Percentiles rank a stretch among this genome's conserved stretches.
phyloP scores from a whole-genome alignment of 2,329 filamentous ascomycete genomes.

The Colletotrichum sp. region DNA sequence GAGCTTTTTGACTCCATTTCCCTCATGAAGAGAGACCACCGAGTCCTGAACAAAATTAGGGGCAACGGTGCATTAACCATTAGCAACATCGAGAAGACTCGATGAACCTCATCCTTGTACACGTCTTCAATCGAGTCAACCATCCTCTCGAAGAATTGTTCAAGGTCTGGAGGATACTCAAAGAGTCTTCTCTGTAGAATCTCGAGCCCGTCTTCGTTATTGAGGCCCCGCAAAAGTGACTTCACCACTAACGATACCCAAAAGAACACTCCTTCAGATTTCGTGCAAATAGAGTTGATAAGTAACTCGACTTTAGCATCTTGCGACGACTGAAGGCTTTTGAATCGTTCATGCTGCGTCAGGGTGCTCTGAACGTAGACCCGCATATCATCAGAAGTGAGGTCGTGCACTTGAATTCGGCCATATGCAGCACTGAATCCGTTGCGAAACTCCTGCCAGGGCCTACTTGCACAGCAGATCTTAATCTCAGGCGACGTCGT shows the following conservation, averaged over 20 bases:
- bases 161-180: neutral
- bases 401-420: conserved; percentile 26
- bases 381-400: conserved; percentile 31
- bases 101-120: neutral
- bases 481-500: conserved; percentile 29
- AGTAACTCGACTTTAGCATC: no score
- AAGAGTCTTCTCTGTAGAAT: neutral
- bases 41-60: neutral
- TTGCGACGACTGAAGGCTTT: neutral
- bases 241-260: neutral
- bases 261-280: neutral
- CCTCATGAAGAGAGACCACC: no score
- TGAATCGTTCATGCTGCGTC: neutral
- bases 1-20: no score
- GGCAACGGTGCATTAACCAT: neutral
- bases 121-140: neutral
- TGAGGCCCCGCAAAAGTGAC: neutral
- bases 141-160: neutral
- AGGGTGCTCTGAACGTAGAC: conserved; percentile 16
- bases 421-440: conserved; percentile 24
- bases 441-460: conserved; percentile 30
- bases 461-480: conserved; percentile 36
- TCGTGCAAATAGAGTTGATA: neutral
- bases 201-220: neutral
- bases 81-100: neutral